Evolutionary conservation across 106 monocot genomes (phyloP), one percentile per base, ranked within the genome.

Genomic region (Gastrodia elata): DNA sequence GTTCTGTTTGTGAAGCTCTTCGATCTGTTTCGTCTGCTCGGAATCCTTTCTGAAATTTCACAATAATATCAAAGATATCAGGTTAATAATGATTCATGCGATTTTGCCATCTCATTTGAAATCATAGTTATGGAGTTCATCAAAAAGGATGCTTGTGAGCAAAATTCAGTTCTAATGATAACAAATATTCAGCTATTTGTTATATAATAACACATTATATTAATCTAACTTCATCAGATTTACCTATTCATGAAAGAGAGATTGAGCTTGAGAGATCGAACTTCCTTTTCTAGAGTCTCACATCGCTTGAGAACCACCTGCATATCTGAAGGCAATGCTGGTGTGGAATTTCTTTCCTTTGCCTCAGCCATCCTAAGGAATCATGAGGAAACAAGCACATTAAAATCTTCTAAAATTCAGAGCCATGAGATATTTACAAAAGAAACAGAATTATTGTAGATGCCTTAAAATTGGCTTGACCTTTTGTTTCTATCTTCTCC

Each of bases 161-260:
- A n/a, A n/a, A n/a, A n/a, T n/a, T n/a, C n/a, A n/a, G n/a, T n/a
- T n/a, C n/a, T n/a, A n/a, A n/a, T n/a, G n/a, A n/a, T n/a, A 57
- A 57, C 56, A 6, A 57, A 57, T 57, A 20, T 25, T 57, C 18
- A 20, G 56, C 56, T 6, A 44, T 1, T n/a, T 15, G n/a, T n/a
- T n/a, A n/a, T n/a, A n/a, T n/a, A 10, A 61, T 24, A 14, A 61
- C 15, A 2, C 57, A 58, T 61, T 9, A 61, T 32, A 61, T 15
- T 61, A 13, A 61, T 32, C 46, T 2, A n/a, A 4, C 22, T 61
- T 61, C 61, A 10, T 61, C 10, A 38, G 10, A 16, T n/a, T 81
- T 72, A 81, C 84, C 84, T 85, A 5, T 85, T 85, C 84, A 85
- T 85, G 71, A 85, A 85, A 67, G 84, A 85, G 34, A 85, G 68